These are phyloP conservation scores for Aspergillus thermomutatus DNA, from an alignment of 2,329 filamentous ascomycete genomes.

Conservation along the genomic window DNA sequence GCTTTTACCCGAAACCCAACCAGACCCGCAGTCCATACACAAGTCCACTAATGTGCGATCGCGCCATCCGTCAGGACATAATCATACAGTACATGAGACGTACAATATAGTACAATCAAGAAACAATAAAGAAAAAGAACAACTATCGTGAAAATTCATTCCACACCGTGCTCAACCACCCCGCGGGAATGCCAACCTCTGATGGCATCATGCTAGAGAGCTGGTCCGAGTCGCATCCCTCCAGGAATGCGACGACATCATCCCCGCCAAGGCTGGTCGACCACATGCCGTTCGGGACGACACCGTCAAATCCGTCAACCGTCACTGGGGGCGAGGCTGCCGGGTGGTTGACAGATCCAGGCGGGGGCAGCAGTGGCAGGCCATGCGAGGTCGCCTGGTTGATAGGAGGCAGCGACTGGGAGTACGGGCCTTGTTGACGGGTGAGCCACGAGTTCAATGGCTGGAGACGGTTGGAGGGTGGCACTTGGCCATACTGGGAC, in stretches of 20 bases:
- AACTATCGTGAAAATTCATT: conserved; percentile 26
- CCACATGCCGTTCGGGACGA: conserved; percentile 22
- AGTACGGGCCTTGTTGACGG: conserved; percentile 31
- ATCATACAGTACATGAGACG: conserved; percentile 27
- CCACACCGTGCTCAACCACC: conserved; percentile 38
- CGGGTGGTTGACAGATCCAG: conserved; percentile 29
- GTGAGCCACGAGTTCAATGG: conserved; percentile 40
- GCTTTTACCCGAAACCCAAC: background rate
- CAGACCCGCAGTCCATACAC: background rate
- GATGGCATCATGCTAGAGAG: conserved; percentile 24
- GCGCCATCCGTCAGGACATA: conserved; percentile 3
- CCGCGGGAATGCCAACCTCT: conserved; percentile 30
- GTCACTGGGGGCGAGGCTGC: conserved; percentile 30
- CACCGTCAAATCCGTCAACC: conserved; percentile 22
- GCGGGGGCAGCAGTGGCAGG: conserved; percentile 35
- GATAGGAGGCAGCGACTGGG: conserved; percentile 38
- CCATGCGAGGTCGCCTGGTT: conserved; percentile 30
- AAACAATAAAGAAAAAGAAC: conserved; percentile 1
- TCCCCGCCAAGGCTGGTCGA: conserved; percentile 37
- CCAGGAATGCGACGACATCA: conserved; percentile 36
- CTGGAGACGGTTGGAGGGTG: conserved; percentile 35
- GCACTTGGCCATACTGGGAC: conserved; percentile 24
- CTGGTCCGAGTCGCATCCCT: conserved; percentile 33
- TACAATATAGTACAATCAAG: conserved; percentile 22
- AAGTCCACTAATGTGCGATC: no score